Evolutionary conservation across 495 filamentous ascomycete species (phyloP).

Genomic region (Podospora anserina): DNA sequence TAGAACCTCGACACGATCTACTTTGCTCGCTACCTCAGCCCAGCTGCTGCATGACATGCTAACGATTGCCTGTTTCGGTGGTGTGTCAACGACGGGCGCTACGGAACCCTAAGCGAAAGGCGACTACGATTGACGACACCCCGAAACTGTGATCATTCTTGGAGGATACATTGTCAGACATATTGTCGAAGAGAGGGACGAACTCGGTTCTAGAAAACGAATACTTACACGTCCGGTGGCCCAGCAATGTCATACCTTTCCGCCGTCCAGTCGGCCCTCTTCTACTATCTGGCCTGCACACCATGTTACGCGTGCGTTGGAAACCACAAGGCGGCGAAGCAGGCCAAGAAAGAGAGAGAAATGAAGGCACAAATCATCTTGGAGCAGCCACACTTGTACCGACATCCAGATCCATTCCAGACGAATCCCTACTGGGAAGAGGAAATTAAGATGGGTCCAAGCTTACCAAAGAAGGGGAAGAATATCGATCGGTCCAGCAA

Average conservation of each 20-base stretch:
- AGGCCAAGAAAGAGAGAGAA: conserved; percentile 58
- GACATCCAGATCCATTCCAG: conserved; percentile 74
- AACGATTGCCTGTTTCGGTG: background rate
- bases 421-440: conserved; percentile 85
- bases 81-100: background rate
- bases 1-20: background rate
- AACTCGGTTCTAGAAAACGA: background rate
- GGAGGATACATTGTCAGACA: background rate
- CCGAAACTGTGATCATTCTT: background rate
- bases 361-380: conserved; percentile 57
- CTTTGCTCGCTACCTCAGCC: no score
- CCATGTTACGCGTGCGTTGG: conserved; percentile 67
- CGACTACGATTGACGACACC: background rate
- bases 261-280: conserved; percentile 73
- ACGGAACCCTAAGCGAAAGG: background rate
- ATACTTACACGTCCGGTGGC: background rate
- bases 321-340: conserved; percentile 61
- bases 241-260: conserved; percentile 51
- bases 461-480: conserved; percentile 60
- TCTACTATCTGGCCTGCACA: conserved; percentile 80
- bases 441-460: conserved; percentile 77
- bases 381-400: conserved; percentile 68
- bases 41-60: background rate
- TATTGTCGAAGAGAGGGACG: no score
- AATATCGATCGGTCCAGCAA: conserved; percentile 42